Evolutionary conservation across 805 yeast species (phyloP), one percentile per base, ranked within the genome.

Genomic region (Zygoascus biomembranicola): DNA sequence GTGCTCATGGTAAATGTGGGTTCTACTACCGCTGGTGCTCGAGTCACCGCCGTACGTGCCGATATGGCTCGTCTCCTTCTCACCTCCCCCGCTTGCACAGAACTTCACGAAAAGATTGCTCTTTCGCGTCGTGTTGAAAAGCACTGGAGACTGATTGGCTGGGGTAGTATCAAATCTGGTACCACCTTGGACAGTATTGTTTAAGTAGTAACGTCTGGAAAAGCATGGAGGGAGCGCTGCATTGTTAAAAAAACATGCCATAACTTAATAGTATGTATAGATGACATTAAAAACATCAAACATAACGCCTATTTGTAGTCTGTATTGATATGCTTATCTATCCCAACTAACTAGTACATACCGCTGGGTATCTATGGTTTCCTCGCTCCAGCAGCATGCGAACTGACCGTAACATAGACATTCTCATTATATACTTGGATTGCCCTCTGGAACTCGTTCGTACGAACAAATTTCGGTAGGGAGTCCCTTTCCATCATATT

Each of bases 61-160:
- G 99, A 94, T 80, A 89, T 95, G 97, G 99, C 99, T 47, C 88
- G 97, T 79, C 79, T 94, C 67, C 90, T 89, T 69, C 80, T 94
- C 69, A 92, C 98, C 48, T 84, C 96, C 48, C 99, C 99, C 53
- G 99, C 98, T 49, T 94, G 99, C 83, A 92, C 99, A 41, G 97
- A 92, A 77, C 80, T 92, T 50, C 88, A 95, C 63, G 99, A 94
- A 77, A 92, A 94, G 85, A 92, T 94, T 72, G 99, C 99, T 42
- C 77, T 94, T 68, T 90, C 97, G 46, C 87, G 99, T 80, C 90
- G 99, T 81, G 94, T 94, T 65, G 99, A 94, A 71, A 92, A 92
- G 82, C 99, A 94, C 73, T 94, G 97, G 96, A 94, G 99, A 80
- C 80, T 94, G 71, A 94, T 94, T 75, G 99, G 99, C 66, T 94